Evolutionary conservation across 768 basidiomycete genomes (phyloP).

Genomic region (Phylloporus sp.): DNA sequence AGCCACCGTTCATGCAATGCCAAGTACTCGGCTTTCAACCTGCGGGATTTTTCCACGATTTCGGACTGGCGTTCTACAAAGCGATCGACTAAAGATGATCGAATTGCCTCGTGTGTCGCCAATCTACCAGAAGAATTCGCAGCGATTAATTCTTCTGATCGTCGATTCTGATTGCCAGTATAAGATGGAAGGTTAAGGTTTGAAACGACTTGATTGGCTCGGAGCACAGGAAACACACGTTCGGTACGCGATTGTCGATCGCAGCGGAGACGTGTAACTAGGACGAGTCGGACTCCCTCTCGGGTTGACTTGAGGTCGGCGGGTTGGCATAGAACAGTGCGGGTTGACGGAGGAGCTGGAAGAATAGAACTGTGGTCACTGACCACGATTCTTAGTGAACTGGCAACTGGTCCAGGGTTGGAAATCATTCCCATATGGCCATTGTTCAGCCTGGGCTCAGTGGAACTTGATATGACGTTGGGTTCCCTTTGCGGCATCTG

Average conservation of each 20-base stretch:
- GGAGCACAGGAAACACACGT: slow-evolving; percentile 57
- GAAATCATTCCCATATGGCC: slow-evolving; percentile 7
- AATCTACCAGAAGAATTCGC: slow-evolving; percentile 34
- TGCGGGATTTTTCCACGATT: slow-evolving; percentile 49
- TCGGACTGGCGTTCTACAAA: slow-evolving; percentile 49
- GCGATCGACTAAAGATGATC: slow-evolving; percentile 47
- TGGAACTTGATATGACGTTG: slow-evolving; percentile 9
- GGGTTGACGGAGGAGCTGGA: slow-evolving; percentile 7
- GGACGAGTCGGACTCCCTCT: slow-evolving; percentile 60
- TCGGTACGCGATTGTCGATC: slow-evolving; percentile 61
- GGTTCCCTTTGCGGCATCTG: slow-evolving; percentile 14
- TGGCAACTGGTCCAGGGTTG: slow-evolving; percentile 7
- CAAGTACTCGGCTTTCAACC: slow-evolving; percentile 62
- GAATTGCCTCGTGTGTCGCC: slow-evolving; percentile 36
- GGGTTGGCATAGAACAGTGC: slow-evolving; percentile 11
- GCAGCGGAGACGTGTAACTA: slow-evolving; percentile 54
- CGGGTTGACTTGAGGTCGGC: slow-evolving; percentile 36
- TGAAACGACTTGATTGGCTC: slow-evolving; percentile 50
- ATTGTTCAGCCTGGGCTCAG: slow-evolving; percentile 5
- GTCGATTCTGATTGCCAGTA: slow-evolving; percentile 36
- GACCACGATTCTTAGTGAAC: slow-evolving; percentile 26
- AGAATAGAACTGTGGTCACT: slow-evolving; percentile 24
- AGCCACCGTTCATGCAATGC: slow-evolving; percentile 68
- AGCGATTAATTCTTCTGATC: slow-evolving; percentile 45
- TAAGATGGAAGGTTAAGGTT: slow-evolving; percentile 26